Conservation (phyloP, 2,329 filamentous ascomycete species). For the Cladosporium oxysporum region DNA sequence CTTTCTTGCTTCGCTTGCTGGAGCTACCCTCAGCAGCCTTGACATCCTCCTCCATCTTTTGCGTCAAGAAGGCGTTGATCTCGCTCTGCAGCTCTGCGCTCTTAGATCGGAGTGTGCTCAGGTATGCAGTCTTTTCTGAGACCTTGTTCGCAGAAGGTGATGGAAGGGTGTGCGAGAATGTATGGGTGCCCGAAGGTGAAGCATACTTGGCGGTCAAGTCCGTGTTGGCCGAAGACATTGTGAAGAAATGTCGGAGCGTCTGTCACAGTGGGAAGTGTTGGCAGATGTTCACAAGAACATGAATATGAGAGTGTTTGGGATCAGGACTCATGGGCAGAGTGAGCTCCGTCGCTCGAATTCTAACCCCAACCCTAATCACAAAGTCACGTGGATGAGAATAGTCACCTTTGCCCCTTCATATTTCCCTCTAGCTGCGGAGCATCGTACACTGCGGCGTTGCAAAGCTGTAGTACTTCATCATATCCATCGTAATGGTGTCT, state of each 20-base stretch:
- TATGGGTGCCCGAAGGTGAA: conserved; percentile 28
- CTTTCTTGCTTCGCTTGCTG: conserved; percentile 32
- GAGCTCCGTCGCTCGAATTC: too few species aligned
- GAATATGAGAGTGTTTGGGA: too few species aligned
- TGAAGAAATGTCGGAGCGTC: background rate
- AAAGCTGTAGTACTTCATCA: background rate
- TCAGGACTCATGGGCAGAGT: too few species aligned
- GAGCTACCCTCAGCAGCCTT: conserved; percentile 47
- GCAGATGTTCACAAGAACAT: background rate
- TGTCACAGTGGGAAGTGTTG: background rate
- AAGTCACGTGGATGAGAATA: background rate
- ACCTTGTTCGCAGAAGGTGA: conserved; percentile 21
- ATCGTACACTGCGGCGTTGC: background rate
- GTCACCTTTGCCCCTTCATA: background rate
- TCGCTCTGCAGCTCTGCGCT: conserved; percentile 61
- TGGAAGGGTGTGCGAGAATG: conserved; percentile 29
- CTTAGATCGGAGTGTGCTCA: conserved; percentile 60
- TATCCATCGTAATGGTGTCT: too few species aligned
- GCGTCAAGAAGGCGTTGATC: conserved; percentile 71
- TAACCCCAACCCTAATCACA: background rate
- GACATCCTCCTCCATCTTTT: conserved; percentile 70
- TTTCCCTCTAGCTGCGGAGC: background rate
- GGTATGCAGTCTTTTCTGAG: conserved; percentile 59
- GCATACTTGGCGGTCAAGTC: conserved; percentile 31
- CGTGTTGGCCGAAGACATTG: conserved; percentile 3